These are phyloP conservation scores for Tulasnella calospora DNA, from an alignment of 768 basidiomycete genomes.

Conservation along the genomic window DNA sequence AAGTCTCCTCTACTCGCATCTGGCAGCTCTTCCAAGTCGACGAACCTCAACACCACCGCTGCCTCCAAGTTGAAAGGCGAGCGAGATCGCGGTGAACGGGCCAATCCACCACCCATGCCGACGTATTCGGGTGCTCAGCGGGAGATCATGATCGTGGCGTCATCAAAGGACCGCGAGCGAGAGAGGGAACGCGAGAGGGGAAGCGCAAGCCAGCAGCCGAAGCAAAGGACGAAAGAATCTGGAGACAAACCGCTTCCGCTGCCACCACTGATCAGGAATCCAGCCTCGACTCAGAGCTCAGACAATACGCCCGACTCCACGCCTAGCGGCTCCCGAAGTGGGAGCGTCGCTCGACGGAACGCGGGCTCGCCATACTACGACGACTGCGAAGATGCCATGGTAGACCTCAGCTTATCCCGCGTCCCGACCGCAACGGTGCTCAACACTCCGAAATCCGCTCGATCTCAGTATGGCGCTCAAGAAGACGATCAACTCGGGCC, in stretches of 20 bases:
- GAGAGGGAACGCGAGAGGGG: not conserved
- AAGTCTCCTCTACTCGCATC: not conserved
- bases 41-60: not conserved
- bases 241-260: not conserved
- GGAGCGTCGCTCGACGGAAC: not conserved
- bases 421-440: not conserved
- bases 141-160: conserved; percentile 17
- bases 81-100: not conserved
- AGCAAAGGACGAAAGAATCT: not conserved
- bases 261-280: not conserved
- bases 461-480: not conserved
- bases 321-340: not conserved
- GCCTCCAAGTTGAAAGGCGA: conserved; percentile 5
- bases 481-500: conserved; percentile 4
- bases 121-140: conserved; percentile 20
- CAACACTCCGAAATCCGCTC: not conserved
- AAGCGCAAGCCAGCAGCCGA: not conserved
- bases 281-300: not conserved
- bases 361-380: not conserved
- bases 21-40: not conserved
- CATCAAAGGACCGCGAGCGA: conserved; percentile 11
- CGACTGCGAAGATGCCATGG: not conserved
- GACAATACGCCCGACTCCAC: conserved; percentile 2
- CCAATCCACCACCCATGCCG: conserved; percentile 15
- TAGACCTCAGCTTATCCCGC: not conserved